Conservation (phyloP, 139 green algal species). For the Coccomyxa sp. region DNA sequence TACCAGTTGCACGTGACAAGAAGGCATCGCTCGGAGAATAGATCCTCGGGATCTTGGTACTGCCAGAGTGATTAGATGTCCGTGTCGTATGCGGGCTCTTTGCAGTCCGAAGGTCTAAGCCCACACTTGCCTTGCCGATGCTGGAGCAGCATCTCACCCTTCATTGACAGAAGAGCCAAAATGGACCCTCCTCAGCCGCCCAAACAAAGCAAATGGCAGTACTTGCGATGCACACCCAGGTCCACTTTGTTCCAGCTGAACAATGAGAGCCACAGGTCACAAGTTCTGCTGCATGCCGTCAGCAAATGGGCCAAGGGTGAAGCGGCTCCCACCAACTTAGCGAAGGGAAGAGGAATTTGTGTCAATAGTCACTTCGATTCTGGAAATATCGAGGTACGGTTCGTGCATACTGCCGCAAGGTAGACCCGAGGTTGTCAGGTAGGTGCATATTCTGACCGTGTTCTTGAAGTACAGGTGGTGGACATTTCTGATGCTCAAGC, state of each 20-base stretch:
- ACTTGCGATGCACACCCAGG: not conserved
- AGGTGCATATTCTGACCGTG: not conserved
- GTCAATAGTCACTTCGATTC: slow-evolving; percentile 38
- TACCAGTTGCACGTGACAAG: too few relatives aligned
- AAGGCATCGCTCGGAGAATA: too few relatives aligned
- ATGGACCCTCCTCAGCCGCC: too few relatives aligned
- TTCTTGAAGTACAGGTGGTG: not conserved
- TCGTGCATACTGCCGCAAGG: not conserved
- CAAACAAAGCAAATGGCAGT: not conserved
- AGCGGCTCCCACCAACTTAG: not conserved
- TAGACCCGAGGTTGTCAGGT: not conserved
- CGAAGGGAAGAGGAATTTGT: not conserved
- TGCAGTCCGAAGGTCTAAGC: too few relatives aligned
- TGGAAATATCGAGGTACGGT: slow-evolving; percentile 52
- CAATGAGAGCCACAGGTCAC: not conserved
- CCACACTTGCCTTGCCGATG: too few relatives aligned
- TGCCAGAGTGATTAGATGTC: too few relatives aligned
- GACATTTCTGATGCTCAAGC: not conserved
- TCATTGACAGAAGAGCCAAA: too few relatives aligned
- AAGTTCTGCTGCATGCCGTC: not conserved
- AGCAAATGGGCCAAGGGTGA: not conserved
- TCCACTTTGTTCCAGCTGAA: not conserved
- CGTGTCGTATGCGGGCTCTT: too few relatives aligned
- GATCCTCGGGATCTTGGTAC: too few relatives aligned
- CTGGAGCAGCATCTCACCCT: too few relatives aligned